These are phyloP conservation scores for Boletus sp. DNA, from an alignment of 768 basidiomycete species.

Conservation along the genomic window DNA sequence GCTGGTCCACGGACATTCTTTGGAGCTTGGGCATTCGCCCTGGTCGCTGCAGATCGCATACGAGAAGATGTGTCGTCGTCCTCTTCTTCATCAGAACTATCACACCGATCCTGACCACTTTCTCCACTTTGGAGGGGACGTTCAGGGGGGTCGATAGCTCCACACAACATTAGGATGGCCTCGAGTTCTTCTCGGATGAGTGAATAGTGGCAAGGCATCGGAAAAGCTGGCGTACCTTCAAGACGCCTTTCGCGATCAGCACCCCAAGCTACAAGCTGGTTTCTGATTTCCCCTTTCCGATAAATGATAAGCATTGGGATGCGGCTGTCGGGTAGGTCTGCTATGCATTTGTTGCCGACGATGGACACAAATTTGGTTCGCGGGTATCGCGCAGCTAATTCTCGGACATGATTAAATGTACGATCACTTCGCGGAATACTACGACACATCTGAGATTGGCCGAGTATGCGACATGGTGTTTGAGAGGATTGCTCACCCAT, in stretches of 20 bases:
- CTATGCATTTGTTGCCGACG: conserved; percentile 91
- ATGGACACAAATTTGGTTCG: conserved; percentile 96
- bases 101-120: conserved; percentile 34
- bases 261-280: conserved; percentile 84
- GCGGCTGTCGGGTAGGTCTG: conserved; percentile 89
- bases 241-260: conserved; percentile 70
- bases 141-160: conserved; percentile 60
- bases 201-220: neutral
- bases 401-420: conserved; percentile 62
- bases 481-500: conserved; percentile 58
- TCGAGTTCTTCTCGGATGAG: conserved; percentile 55
- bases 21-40: conserved; percentile 45
- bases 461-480: neutral
- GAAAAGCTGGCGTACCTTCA: conserved; percentile 55
- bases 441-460: conserved; percentile 1
- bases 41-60: conserved; percentile 55
- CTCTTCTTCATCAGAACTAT: conserved; percentile 45
- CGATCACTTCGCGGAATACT: conserved; percentile 83
- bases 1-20: no score
- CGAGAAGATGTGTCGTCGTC: conserved; percentile 48
- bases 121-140: conserved; percentile 32
- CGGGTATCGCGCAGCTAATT: conserved; percentile 78
- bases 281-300: conserved; percentile 84
- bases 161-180: conserved; percentile 59
- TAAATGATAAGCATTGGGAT: conserved; percentile 93